Evolutionary conservation across 345 rosid species (phyloP).

Genomic region (Eutrema heterophyllum): DNA sequence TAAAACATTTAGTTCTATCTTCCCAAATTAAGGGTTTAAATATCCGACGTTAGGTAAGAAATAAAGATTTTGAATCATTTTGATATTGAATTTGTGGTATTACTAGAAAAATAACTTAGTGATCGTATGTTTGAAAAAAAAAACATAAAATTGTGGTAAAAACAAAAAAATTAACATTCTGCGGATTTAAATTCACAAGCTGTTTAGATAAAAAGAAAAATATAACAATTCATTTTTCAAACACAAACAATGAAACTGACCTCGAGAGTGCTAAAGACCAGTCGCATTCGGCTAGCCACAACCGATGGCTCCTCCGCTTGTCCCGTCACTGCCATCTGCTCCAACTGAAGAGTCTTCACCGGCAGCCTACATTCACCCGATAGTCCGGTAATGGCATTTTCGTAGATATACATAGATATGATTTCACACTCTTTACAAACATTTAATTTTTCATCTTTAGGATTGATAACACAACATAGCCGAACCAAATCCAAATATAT

Average conservation of each 20-base stretch:
- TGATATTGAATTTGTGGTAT: no score
- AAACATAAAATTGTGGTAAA: background rate
- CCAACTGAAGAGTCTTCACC: slow-evolving; percentile 90
- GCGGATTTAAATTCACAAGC: background rate
- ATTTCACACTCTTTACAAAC: background rate
- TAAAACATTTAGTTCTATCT: no score
- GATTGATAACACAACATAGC: background rate
- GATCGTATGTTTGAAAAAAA: background rate
- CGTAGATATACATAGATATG: background rate
- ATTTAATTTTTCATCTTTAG: background rate
- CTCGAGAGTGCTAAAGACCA: slow-evolving; percentile 91
- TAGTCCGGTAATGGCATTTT: background rate
- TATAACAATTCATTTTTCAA: background rate
- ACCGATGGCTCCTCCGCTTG: slow-evolving; percentile 79
- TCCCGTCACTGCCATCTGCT: slow-evolving; percentile 89
- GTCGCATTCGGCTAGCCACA: slow-evolving; percentile 82
- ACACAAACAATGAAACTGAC: slow-evolving; percentile 33
- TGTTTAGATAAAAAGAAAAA: no score
- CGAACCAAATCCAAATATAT: background rate
- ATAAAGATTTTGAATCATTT: no score
- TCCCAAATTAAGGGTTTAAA: no score
- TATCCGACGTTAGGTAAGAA: no score
- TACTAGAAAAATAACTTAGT: no score
- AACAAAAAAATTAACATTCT: background rate
- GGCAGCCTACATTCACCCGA: slow-evolving; percentile 59